Evolutionary conservation across 345 rosid species (phyloP).

Genomic region (Cardamine resedifolia): DNA sequence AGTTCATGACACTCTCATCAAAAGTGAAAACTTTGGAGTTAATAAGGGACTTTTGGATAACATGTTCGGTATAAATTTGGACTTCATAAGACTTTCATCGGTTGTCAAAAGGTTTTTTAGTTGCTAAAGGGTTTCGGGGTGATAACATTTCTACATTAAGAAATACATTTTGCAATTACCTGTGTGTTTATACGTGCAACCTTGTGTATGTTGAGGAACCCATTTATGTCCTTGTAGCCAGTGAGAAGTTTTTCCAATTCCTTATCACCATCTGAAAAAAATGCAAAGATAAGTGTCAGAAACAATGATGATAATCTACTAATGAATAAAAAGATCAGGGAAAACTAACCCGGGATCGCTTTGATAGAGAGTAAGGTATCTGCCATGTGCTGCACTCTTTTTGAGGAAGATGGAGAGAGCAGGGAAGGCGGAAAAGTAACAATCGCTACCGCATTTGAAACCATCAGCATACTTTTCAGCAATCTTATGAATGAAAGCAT

Average conservation of each 20-base stretch:
- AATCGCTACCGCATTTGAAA: constrained; percentile 81
- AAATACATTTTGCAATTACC: constrained; percentile 42
- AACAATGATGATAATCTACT: not conserved
- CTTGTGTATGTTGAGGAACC: constrained; percentile 83
- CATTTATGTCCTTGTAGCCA: constrained; percentile 92
- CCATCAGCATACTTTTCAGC: constrained; percentile 67
- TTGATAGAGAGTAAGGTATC: constrained; percentile 82
- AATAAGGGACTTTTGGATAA: not conserved
- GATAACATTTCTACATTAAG: not conserved
- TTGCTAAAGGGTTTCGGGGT: not conserved
- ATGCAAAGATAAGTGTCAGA: constrained; percentile 3
- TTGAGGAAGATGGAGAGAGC: constrained; percentile 64
- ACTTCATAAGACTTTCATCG: not conserved
- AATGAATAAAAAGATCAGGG: constrained; percentile 10
- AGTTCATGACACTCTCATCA: constrained; percentile 13
- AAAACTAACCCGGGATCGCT: constrained; percentile 69
- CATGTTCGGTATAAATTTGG: constrained; percentile 1
- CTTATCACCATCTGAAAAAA: constrained; percentile 68
- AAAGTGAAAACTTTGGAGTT: not conserved
- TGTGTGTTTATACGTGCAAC: constrained; percentile 79
- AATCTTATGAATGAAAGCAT: constrained; percentile 79
- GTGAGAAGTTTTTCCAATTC: constrained; percentile 76
- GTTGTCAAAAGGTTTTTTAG: not conserved
- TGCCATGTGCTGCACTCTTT: constrained; percentile 87
- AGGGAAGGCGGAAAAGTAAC: constrained; percentile 73